These are phyloP conservation scores for Quercus wislizeni DNA, from an alignment of 306 rosid genomes.

Conservation along the genomic window DNA sequence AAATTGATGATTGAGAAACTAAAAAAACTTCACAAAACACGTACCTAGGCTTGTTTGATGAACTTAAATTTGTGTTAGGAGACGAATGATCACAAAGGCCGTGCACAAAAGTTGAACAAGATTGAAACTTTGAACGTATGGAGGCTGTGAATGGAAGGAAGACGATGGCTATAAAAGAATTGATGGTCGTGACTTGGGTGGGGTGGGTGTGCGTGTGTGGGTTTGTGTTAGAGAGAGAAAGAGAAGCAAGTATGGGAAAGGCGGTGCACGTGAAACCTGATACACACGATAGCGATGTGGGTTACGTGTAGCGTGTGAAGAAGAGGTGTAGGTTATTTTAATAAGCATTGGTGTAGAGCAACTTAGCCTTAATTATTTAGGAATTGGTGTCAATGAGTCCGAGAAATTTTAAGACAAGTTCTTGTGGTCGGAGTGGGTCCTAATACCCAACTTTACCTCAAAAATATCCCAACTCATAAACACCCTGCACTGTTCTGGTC, in stretches of 20 bases:
- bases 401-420: too few relatives aligned
- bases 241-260: slow-evolving; percentile 7
- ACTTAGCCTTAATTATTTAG: too few relatives aligned
- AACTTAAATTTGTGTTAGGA: background rate
- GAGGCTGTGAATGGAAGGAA: slow-evolving; percentile 8
- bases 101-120: background rate
- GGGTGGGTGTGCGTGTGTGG: background rate
- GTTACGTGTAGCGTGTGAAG: slow-evolving; percentile 14
- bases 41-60: slow-evolving; percentile 14
- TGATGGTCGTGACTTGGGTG: slow-evolving; percentile 41
- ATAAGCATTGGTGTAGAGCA: too few relatives aligned
- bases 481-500: too few relatives aligned
- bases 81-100: background rate
- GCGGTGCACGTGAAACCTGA: slow-evolving; percentile 23
- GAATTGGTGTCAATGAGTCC: background rate
- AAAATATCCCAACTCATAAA: too few relatives aligned
- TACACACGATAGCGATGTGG: slow-evolving; percentile 1
- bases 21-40: background rate
- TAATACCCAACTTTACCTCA: too few relatives aligned
- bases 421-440: too few relatives aligned
- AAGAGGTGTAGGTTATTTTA: background rate
- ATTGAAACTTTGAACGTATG: slow-evolving; percentile 14
- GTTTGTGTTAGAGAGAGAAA: slow-evolving; percentile 5
- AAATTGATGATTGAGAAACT: background rate
- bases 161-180: slow-evolving; percentile 6